These are phyloP conservation scores for Tremellales sp. DNA, from an alignment of 1,284 basidiomycete species.

Conservation along the genomic window DNA sequence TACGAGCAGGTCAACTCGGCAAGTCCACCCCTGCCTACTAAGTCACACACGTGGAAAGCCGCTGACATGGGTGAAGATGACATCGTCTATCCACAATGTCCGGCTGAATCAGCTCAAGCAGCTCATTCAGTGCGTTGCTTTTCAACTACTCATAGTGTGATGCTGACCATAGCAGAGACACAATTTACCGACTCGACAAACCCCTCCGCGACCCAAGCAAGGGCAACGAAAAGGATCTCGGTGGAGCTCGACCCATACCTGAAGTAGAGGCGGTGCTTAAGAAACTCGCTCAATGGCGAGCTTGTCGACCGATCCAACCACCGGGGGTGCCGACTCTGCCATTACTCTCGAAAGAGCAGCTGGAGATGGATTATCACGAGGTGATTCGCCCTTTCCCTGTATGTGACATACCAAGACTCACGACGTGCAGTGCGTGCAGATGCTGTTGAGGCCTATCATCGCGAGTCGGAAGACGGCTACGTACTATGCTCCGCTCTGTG, in stretches of 20 bases:
- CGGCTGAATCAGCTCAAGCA: constrained; percentile 28
- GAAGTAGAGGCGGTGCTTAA: constrained; percentile 20
- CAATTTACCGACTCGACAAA: constrained; percentile 25
- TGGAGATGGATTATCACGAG: constrained; percentile 30
- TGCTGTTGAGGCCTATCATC: constrained; percentile 26
- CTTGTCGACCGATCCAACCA: constrained; percentile 10
- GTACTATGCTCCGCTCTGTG: constrained; percentile 17
- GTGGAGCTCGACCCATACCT: constrained; percentile 4
- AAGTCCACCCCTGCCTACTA: not conserved
- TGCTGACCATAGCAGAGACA: constrained; percentile 16
- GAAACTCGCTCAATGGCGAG: constrained; percentile 17
- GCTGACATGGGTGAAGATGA: constrained; percentile 15
- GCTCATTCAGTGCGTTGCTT: constrained; percentile 19
- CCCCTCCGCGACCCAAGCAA: constrained; percentile 16
- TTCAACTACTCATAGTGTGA: not conserved
- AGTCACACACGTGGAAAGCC: not conserved
- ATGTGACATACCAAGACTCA: not conserved
- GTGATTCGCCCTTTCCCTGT: constrained; percentile 3
- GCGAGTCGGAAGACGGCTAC: constrained; percentile 11
- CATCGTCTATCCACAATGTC: constrained; percentile 29
- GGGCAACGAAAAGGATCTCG: constrained; percentile 2
- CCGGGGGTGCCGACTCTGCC: constrained; percentile 8
- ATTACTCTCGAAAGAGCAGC: constrained; percentile 16
- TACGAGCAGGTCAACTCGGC: constrained; percentile 26
- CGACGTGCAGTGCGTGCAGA: constrained; percentile 20